Conservation (phyloP, 225 moss, liverwort and hornwort species). For the Bryoerythrophyllum caledonicum region DNA sequence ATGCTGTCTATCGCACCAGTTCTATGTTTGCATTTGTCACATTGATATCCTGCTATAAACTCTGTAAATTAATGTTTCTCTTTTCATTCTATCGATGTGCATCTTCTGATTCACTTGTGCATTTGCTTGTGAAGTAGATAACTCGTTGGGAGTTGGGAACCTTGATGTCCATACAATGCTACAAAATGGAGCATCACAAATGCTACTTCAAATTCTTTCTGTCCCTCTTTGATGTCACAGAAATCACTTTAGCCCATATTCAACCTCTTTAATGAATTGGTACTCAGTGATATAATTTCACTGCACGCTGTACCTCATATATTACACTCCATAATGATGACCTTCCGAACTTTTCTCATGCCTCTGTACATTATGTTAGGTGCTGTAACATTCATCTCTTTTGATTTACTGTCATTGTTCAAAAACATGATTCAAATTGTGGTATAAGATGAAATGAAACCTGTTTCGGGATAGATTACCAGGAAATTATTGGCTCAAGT, state of each 20-base stretch:
- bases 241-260: not conserved
- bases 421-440: not conserved
- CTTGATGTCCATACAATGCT: too few species aligned
- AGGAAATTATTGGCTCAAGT: not conserved
- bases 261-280: not conserved
- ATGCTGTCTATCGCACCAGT: slow-evolving; percentile 11
- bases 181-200: not conserved
- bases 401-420: not conserved
- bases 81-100: not conserved
- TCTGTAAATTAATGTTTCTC: not conserved
- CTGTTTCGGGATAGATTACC: not conserved
- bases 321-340: not conserved
- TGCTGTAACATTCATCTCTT: not conserved
- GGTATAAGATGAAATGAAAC: not conserved
- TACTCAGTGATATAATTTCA: not conserved
- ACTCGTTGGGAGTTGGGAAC: not conserved
- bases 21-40: not conserved
- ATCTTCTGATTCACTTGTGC: not conserved
- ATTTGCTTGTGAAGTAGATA: not conserved
- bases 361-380: not conserved
- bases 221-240: not conserved
- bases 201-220: not conserved
- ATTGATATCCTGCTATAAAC: slow-evolving; percentile 6
- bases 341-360: not conserved
- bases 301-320: not conserved